Evolutionary conservation across 495 filamentous ascomycete genomes (phyloP).

Genomic region (Ramalina peruviana): DNA sequence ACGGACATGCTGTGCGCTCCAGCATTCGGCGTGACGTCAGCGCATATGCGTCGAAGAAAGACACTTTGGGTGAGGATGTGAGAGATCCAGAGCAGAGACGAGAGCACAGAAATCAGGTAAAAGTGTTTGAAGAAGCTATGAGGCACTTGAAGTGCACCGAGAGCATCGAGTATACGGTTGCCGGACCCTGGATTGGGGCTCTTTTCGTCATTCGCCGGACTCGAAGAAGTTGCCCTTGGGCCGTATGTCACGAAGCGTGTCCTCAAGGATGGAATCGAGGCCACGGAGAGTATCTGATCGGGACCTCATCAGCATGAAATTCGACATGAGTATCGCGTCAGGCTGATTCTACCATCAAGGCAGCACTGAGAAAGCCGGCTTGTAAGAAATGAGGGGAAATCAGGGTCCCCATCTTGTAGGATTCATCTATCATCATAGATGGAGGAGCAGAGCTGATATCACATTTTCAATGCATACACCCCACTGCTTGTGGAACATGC

Average conservation of each 20-base stretch:
- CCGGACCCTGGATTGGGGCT: slow-evolving; percentile 8
- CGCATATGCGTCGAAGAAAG: slow-evolving; percentile 22
- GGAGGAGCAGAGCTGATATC: no score
- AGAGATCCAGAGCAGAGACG: slow-evolving; percentile 61
- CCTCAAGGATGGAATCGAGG: slow-evolving; percentile 34
- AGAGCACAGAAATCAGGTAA: slow-evolving; percentile 57
- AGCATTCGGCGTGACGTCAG: neutral
- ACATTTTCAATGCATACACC: no score
- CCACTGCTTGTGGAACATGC: no score
- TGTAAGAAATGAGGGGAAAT: neutral
- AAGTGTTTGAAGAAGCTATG: slow-evolving; percentile 83
- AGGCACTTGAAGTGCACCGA: slow-evolving; percentile 50
- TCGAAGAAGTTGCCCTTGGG: slow-evolving; percentile 30
- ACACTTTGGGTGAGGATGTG: slow-evolving; percentile 49
- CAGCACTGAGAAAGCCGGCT: neutral
- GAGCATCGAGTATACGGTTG: slow-evolving; percentile 30
- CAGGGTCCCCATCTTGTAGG: no score
- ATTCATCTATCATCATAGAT: no score
- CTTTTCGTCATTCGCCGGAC: neutral
- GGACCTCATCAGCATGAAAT: neutral
- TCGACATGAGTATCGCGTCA: neutral
- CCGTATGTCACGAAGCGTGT: slow-evolving; percentile 46
- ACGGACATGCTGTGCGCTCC: slow-evolving; percentile 39
- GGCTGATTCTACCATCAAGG: neutral
- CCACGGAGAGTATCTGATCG: slow-evolving; percentile 38